A percentile compares a stretch with the other conserved stretches of the same genome.
Evolutionary conservation across 345 rosid genomes (phyloP).

Genomic region (Camelina hispida): DNA sequence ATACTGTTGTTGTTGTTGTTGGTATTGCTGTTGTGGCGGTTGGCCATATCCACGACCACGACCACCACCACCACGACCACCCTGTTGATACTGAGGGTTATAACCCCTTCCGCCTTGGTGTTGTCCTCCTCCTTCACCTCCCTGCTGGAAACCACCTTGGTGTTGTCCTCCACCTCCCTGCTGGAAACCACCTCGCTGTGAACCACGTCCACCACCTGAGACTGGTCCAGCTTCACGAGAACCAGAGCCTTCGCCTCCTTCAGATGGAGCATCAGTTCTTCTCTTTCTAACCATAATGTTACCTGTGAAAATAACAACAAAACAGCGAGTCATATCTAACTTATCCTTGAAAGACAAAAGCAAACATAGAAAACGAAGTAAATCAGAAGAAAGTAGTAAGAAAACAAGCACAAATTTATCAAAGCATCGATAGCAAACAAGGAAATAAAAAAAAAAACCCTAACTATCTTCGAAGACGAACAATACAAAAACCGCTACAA

Average conservation of each 20-base stretch:
- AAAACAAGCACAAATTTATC: neutral
- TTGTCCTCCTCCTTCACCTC: constrained; percentile 45
- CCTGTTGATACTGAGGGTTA: constrained; percentile 67
- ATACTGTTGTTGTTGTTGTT: constrained; percentile 51
- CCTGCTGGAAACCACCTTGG: constrained; percentile 61
- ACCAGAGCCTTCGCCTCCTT: constrained; percentile 75
- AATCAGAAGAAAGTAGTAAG: neutral
- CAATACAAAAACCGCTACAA: neutral
- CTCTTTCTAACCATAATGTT: constrained; percentile 79
- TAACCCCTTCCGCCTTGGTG: constrained; percentile 65
- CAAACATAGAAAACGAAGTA: neutral
- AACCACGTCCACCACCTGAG: constrained; percentile 60
- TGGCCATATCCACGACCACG: constrained; percentile 58
- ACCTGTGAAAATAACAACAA: constrained; percentile 28
- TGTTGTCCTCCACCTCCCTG: constrained; percentile 51
- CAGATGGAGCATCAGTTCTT: constrained; percentile 58
- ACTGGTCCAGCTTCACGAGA: constrained; percentile 56
- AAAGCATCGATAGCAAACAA: neutral
- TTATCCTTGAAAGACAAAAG: neutral
- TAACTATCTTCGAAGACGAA: neutral
- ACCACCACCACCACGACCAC: constrained; percentile 54
- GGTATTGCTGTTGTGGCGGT: constrained; percentile 51
- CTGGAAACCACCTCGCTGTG: constrained; percentile 51
- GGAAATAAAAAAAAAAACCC: neutral
- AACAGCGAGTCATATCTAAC: neutral